These are phyloP conservation scores for Rhamnella rubrinervis DNA, from an alignment of 331 rosid genomes.

Conservation along the genomic window DNA sequence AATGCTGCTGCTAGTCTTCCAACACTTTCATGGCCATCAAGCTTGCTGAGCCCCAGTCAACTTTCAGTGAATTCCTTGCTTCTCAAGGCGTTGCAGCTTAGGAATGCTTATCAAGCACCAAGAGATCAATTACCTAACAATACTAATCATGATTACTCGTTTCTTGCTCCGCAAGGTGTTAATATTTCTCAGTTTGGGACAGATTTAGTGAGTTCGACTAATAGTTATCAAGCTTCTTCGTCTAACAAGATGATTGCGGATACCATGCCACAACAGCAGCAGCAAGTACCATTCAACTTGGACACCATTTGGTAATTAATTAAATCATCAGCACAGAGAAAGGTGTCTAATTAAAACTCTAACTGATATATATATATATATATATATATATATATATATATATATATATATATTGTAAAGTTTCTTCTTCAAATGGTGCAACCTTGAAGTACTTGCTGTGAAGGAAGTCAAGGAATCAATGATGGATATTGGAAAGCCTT, in stretches of 20 bases:
- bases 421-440: neutral
- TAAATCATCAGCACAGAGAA: neutral
- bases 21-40: slow-evolving; percentile 30
- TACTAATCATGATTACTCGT: slow-evolving; percentile 26
- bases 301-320: slow-evolving; percentile 83
- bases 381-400: neutral
- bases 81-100: slow-evolving; percentile 85
- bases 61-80: slow-evolving; percentile 71
- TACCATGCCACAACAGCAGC: slow-evolving; percentile 35
- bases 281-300: slow-evolving; percentile 90
- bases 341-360: slow-evolving; percentile 2
- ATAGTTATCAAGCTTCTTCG: slow-evolving; percentile 60
- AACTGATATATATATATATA: neutral
- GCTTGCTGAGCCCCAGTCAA: slow-evolving; percentile 44
- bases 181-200: slow-evolving; percentile 30
- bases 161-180: slow-evolving; percentile 22
- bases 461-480: no score
- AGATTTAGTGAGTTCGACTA: slow-evolving; percentile 37
- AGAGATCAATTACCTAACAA: slow-evolving; percentile 26
- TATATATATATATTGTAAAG: neutral
- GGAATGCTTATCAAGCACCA: slow-evolving; percentile 46
- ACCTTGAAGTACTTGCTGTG: no score
- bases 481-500: no score
- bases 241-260: slow-evolving; percentile 42
- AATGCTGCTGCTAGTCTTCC: slow-evolving; percentile 23